Base-by-base conservation (phyloP, 2,329 filamentous ascomycete genomes). In the Bipolaris victoriae region DNA sequence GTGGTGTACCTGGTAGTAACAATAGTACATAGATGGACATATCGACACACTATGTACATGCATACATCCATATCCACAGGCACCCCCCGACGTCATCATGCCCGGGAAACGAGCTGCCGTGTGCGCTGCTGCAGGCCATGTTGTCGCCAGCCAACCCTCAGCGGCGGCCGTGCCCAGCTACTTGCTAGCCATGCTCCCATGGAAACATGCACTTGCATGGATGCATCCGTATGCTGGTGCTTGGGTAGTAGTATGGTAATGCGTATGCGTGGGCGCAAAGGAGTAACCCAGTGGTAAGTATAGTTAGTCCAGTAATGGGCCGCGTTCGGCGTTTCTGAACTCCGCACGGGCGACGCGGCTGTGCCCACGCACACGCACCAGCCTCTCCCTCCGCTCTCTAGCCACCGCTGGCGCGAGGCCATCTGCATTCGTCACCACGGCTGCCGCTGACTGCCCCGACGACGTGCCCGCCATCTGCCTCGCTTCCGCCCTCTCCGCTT, bases 331-430 rank as follows among this genome's bases (percentile, higher is more conserved):
- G 44, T 39, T 16, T 49, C 26, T 11, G 46, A 45, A 37, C 26
- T 39, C 36, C 37, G 37, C 16, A 40, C 56, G 53, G 55, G 50
- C 39, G 55, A 45, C 44, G 52, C 52, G 50, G 47, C 49, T 52
- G 50, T 33, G 37, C 4, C 26, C 33, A 61, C 66, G 5, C 24
- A 24, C 5, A 5, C 24, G 5, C 31, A 61, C 66, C 67, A 67
- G 65, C 67, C 68, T 62, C 58, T 57, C 41, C 40, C 45, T 40
- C 20, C 36, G 13, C 35, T 47, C 51, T 40, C 37, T 49, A 43
- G 44, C 50, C 50, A 57, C 49, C 55, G 29, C n/a, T 24, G 29
- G 29, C 29, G 37, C 43, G 10, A 33, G 40, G 29, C 3, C 29
- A 31, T 31, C 36, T 24, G 49, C 24, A 40, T 48, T 31, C 40